Percentiles rank a stretch among this genome's conserved stretches.
These are phyloP conservation scores for Kurtzmaniella quercitrusa DNA, from an alignment of 1,139 yeast species.

Conservation along the genomic window DNA sequence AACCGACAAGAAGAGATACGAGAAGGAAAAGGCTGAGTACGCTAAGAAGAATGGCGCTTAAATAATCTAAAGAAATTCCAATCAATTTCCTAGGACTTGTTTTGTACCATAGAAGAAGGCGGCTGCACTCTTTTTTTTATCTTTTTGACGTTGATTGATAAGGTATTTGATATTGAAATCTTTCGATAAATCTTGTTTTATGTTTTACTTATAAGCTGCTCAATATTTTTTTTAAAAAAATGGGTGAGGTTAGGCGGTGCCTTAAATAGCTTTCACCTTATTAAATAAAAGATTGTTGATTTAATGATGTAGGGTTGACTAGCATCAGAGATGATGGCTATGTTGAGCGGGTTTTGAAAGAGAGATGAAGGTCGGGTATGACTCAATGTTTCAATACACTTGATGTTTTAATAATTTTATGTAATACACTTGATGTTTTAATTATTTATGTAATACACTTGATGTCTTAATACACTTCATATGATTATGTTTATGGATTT, in stretches of 20 bases:
- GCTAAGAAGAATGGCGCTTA: slow-evolving; percentile 39
- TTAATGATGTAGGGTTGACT: background rate
- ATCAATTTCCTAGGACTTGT: background rate
- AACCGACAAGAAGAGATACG: slow-evolving; percentile 95
- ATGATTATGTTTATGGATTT: too few relatives aligned
- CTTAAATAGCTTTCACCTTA: background rate
- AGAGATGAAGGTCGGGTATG: too few relatives aligned
- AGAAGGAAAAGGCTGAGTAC: slow-evolving; percentile 91
- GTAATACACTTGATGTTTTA: too few relatives aligned
- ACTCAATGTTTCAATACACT: too few relatives aligned
- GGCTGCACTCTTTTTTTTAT: background rate
- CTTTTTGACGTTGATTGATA: background rate
- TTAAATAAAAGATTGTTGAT: background rate
- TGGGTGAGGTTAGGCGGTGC: background rate
- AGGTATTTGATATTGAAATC: background rate
- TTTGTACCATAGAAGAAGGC: slow-evolving; percentile 12
- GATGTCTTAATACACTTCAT: too few relatives aligned
- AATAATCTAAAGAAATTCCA: background rate
- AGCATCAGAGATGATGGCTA: too few relatives aligned
- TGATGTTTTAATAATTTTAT: too few relatives aligned
- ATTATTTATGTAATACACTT: too few relatives aligned
- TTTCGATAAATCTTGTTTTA: background rate
- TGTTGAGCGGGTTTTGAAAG: too few relatives aligned
- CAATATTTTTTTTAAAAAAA: slow-evolving; percentile 1
- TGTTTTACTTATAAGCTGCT: slow-evolving; percentile 3